Evolutionary conservation across 768 basidiomycete species (phyloP).

Genomic region (Russula lepida): DNA sequence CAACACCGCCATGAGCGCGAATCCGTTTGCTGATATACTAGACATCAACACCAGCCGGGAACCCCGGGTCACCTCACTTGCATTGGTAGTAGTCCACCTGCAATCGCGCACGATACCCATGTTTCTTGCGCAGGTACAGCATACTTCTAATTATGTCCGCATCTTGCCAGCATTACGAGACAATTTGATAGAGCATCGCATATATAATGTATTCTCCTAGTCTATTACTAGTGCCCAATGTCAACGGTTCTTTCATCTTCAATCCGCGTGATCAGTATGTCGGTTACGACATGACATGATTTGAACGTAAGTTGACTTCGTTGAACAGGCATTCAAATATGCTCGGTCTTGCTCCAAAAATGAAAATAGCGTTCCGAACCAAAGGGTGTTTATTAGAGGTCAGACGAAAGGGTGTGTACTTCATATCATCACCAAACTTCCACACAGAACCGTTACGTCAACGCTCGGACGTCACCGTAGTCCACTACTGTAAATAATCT

Average conservation of each 20-base stretch:
- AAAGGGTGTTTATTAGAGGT: not conserved
- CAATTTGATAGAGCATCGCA: slow-evolving; percentile 68
- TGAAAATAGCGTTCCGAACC: no score
- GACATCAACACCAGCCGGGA: slow-evolving; percentile 24
- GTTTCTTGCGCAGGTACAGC: slow-evolving; percentile 34
- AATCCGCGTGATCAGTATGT: no score
- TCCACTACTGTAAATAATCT: not conserved
- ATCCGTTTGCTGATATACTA: slow-evolving; percentile 22
- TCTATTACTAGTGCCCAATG: slow-evolving; percentile 17
- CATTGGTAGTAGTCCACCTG: slow-evolving; percentile 29
- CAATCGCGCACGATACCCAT: slow-evolving; percentile 38
- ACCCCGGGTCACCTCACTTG: slow-evolving; percentile 17
- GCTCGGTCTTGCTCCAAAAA: no score
- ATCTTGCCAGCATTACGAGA: slow-evolving; percentile 48
- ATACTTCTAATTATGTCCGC: slow-evolving; percentile 24
- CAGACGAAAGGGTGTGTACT: not conserved
- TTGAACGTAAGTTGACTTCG: no score
- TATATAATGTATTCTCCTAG: slow-evolving; percentile 29
- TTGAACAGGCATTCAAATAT: no score
- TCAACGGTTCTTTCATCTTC: slow-evolving; percentile 1
- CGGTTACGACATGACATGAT: no score
- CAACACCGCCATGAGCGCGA: slow-evolving; percentile 24
- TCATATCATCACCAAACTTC: not conserved
- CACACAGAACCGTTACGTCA: not conserved
- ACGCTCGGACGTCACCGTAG: not conserved